Base-by-base conservation (phyloP, 306 rosid genomes). In the Crotalaria pallida region DNA sequence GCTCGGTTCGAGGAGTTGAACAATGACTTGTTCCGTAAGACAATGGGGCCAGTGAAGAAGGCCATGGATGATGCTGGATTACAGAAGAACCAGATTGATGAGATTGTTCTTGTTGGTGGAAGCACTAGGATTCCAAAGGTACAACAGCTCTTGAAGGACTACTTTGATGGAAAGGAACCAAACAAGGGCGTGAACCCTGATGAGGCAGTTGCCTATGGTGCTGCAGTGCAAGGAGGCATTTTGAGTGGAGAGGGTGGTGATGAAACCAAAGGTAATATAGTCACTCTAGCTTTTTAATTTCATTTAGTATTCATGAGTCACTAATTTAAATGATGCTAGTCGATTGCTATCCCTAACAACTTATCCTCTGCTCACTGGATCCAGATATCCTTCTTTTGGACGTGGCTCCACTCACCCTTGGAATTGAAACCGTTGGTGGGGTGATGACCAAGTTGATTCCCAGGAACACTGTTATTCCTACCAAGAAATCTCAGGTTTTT, bases 371-470 rank as follows among this genome's bases (percentile, higher is more conserved):
- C 10, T 27, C 18, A 56, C 21, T 57, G 11, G 21, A 15, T 34
- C n/a, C 85, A 94, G 99, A 95, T 77, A 91, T 95, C 74, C 99
- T 95, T 83, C 99, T 95, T 22, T 72, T 95, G 49, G 99, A 95
- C 26, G 99, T 95, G 10, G 99, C 99, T 13, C 99, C 99, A 0
- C 90, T 95, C 59, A 95, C 99, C 76, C 99, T 95, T 50, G 99
- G 99, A 80, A 95, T 95, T 66, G 99, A 95, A 80, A 95, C 99
- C 64, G 99, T 95, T 76, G 99, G 99, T 5, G 99, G 99, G 45
- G 99, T 95, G 47, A 95, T 95, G 99, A 95, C 99, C 70, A 95
- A 95, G 78, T 88, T 95, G 95, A 95, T 95, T 69, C 99, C 99
- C 12, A 91, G 99, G 81, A 95, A 95, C 69, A 89, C 96, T 8